Percentiles rank a stretch among this genome's conserved stretches.
phyloP scores from a whole-genome alignment of 805 yeast species.

The Lachancea dasiensis region DNA sequence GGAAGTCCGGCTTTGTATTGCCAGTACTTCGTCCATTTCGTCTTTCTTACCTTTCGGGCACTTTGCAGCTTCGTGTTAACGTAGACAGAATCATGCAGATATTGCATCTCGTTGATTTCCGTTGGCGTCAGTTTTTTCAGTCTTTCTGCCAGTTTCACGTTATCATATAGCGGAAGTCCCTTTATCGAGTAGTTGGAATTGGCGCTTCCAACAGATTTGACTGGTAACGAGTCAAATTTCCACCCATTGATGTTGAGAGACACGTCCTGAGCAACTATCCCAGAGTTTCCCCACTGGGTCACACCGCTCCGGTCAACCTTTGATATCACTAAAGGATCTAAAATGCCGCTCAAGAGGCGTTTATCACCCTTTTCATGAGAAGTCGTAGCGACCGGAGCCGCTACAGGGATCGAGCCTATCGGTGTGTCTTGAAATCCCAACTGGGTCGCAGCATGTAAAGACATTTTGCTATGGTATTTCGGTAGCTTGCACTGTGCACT shows the following conservation, averaged over 20 bases:
- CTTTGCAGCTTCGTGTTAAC: constrained; percentile 40
- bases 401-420: constrained; percentile 16
- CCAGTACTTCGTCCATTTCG: constrained; percentile 47
- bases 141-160: constrained; percentile 25
- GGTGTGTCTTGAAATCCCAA: constrained; percentile 25
- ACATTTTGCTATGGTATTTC: constrained; percentile 30
- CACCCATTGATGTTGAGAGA: constrained; percentile 28
- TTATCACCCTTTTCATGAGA: constrained; percentile 15
- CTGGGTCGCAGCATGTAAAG: constrained; percentile 28
- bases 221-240: constrained; percentile 31
- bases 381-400: neutral
- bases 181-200: constrained; percentile 26
- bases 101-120: constrained; percentile 42
- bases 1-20: constrained; percentile 39
- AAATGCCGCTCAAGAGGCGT: constrained; percentile 22
- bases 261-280: constrained; percentile 6
- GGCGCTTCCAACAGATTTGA: constrained; percentile 16
- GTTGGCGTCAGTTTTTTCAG: constrained; percentile 30
- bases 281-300: constrained; percentile 3
- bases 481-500: constrained; percentile 30
- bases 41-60: constrained; percentile 37
- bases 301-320: constrained; percentile 11
- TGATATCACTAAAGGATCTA: constrained; percentile 14
- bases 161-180: constrained; percentile 42
- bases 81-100: constrained; percentile 44